phyloP scores from a whole-genome alignment of 306 rosid genomes.

The Glycyrrhiza uralensis region DNA sequence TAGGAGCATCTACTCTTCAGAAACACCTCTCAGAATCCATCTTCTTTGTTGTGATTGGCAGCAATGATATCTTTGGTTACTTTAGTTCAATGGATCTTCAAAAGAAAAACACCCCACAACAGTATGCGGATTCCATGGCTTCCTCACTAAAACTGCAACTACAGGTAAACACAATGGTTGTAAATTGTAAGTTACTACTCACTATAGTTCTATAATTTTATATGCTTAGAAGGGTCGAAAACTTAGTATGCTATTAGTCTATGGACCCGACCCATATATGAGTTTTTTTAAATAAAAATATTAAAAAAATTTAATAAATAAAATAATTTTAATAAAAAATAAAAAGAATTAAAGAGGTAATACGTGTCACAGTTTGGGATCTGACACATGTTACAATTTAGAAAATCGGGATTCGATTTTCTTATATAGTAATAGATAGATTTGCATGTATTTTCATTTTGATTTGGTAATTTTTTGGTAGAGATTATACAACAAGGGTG shows the following conservation, averaged over 20 bases:
- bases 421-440: too few relatives aligned
- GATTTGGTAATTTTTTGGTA: constrained; percentile 22
- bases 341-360: too few relatives aligned
- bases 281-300: too few relatives aligned
- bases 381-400: too few relatives aligned
- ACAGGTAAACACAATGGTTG: constrained; percentile 35
- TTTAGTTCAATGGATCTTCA: constrained; percentile 34
- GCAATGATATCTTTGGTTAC: constrained; percentile 74
- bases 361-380: too few relatives aligned
- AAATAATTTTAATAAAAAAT: too few relatives aligned
- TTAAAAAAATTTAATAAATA: too few relatives aligned
- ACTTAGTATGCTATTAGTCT: neutral
- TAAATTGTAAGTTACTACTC: neutral
- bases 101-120: constrained; percentile 40
- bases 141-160: constrained; percentile 46
- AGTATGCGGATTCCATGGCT: constrained; percentile 49
- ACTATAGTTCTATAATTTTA: neutral
- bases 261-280: too few relatives aligned
- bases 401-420: too few relatives aligned
- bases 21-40: constrained; percentile 58
- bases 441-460: neutral
- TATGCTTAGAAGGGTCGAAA: neutral
- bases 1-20: constrained; percentile 35
- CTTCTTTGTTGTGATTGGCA: constrained; percentile 58
- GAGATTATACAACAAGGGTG: constrained; percentile 60